phyloP scores from a whole-genome alignment of 352 stramenopile species.

The Plasmopara muralis region DNA sequence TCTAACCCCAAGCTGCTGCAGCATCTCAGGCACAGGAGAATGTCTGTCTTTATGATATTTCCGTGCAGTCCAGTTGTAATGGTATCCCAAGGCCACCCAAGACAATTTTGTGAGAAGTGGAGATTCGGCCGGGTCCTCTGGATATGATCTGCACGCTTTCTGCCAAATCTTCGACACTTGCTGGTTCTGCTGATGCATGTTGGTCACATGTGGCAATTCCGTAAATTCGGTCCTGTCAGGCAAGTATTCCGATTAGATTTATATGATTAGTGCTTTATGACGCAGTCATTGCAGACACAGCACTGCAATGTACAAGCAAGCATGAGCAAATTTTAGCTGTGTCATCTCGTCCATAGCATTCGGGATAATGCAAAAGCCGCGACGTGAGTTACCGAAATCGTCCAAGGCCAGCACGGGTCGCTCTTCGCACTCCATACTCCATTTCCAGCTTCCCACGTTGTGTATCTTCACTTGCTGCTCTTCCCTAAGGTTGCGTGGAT shows the following conservation, averaged over 20 bases:
- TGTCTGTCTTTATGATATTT: slow-evolving; percentile 56
- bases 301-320: slow-evolving; percentile 44
- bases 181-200: slow-evolving; percentile 62
- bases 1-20: slow-evolving; percentile 32
- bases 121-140: slow-evolving; percentile 31
- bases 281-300: not conserved
- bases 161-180: slow-evolving; percentile 47
- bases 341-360: slow-evolving; percentile 38
- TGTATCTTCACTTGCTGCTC: no score
- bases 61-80: slow-evolving; percentile 78
- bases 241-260: slow-evolving; percentile 8
- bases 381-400: slow-evolving; percentile 34
- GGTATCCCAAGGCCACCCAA: slow-evolving; percentile 64
- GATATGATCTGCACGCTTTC: slow-evolving; percentile 31
- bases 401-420: slow-evolving; percentile 49
- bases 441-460: slow-evolving; percentile 19
- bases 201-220: slow-evolving; percentile 68
- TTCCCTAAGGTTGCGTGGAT: no score
- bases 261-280: not conserved
- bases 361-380: slow-evolving; percentile 65
- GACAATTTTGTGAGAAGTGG: slow-evolving; percentile 55
- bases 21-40: slow-evolving; percentile 41
- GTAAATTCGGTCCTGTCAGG: slow-evolving; percentile 49
- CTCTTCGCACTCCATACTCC: slow-evolving; percentile 11
- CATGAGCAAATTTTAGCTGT: slow-evolving; percentile 47